Conservation (phyloP, 192 early-diverging fungal genomes). For the Coemansia asiatica region DNA sequence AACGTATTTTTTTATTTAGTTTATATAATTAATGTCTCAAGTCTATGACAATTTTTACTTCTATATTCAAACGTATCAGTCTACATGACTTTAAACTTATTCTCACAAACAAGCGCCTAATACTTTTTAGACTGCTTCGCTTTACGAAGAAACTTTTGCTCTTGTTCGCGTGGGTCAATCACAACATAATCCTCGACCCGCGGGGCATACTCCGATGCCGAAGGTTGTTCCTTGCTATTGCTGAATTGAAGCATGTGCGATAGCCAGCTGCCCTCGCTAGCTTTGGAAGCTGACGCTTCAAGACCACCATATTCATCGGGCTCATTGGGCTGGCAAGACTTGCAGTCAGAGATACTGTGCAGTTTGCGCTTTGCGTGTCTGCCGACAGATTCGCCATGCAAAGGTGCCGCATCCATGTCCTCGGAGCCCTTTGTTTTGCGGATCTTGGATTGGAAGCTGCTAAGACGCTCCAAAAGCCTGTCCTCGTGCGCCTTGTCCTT, state of each 20-base stretch:
- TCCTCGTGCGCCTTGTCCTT: conserved; percentile 43
- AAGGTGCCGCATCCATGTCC: conserved; percentile 6
- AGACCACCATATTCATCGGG: conserved; percentile 44
- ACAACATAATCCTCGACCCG: conserved; percentile 65
- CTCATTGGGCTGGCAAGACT: conserved; percentile 58
- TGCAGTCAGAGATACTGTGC: conserved; percentile 69
- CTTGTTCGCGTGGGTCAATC: conserved; percentile 60
- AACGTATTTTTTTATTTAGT: too few species aligned
- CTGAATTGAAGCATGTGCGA: conserved; percentile 76
- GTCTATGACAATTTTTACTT: too few species aligned
- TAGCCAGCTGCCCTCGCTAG: conserved; percentile 71
- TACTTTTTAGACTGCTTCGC: background rate
- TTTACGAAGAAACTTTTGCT: background rate
- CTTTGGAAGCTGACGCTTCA: conserved; percentile 40
- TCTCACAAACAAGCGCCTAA: too few species aligned
- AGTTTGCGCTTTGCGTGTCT: conserved; percentile 60
- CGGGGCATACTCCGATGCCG: conserved; percentile 56
- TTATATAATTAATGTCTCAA: too few species aligned
- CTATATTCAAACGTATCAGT: too few species aligned
- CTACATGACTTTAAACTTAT: too few species aligned
- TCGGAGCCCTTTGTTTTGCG: conserved; percentile 59
- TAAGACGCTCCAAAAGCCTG: conserved; percentile 53
- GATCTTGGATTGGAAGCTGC: conserved; percentile 37
- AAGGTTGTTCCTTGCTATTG: conserved; percentile 60
- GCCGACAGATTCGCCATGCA: conserved; percentile 29